Evolutionary conservation across 345 rosid genomes (phyloP), one percentile per base, ranked within the genome.

Genomic region (Dipteronia dyeriana): DNA sequence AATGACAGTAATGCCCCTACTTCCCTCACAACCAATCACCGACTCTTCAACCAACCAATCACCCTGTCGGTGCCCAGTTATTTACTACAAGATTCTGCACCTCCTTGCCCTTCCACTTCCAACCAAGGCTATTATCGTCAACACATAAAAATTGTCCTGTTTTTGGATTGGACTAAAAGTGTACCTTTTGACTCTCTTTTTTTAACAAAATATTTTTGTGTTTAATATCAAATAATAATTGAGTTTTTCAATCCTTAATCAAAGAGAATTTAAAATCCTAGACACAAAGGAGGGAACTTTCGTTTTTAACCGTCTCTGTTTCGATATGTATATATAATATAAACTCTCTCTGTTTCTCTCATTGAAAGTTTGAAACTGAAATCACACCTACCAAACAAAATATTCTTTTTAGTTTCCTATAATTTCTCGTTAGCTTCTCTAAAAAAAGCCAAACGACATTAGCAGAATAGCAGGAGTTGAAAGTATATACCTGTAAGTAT

Each of bases 61-160:
- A 13, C 75, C 9, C 1, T 54, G 72, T 75, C 82, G 79, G 82
- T 64, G 75, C 63, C 62, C 56, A 38, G 38, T 47, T 59, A 2
- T 8, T 4, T 4, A 6, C 12, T 6, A 10, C 39, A 12, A 51
- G 74, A 29, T 56, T 12, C 16, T 14, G 54, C 51, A 34, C 23
- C 47, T n/a, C 22, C 3, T 53, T 12, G 25, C 67, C 38, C 14
- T 34, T 34, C 0, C 38, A 34, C 13, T 3, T 0, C 47, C 34
- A 17, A 22, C 10, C 12, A 39, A 69, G 79, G 79, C 60, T 39
- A 63, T 9, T 64, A 61, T 74, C 20, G 72, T 41, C 34, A 51
- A 62, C 19, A 61, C 26, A 2, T 17, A 60, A 59, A 2, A 41
- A 7, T n/a, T 20, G 12, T 34, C 6, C 10, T 34, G 5, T 25